Evolutionary conservation across 1,284 basidiomycete genomes (phyloP), one percentile per base, ranked within the genome.

Genomic region (Ustanciosporium gigantosporum): DNA sequence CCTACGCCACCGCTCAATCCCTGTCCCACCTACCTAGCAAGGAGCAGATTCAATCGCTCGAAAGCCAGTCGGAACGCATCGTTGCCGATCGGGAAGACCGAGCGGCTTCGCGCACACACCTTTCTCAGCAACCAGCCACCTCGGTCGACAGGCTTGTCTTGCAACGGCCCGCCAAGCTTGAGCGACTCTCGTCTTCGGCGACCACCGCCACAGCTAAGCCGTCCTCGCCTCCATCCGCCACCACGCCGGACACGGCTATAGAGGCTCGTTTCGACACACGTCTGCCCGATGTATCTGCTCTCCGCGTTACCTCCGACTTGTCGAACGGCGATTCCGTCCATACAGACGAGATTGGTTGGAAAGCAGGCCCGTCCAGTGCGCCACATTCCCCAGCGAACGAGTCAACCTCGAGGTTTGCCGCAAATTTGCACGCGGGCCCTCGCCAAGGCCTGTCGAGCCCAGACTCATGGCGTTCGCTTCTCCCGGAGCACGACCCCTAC

Each of bases 401-500:
- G n/a, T n/a, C n/a, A n/a, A n/a, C n/a, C n/a, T n/a, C n/a, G n/a
- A n/a, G n/a, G n/a, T n/a, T n/a, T n/a, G n/a, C n/a, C n/a, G n/a
- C n/a, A n/a, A n/a, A n/a, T n/a, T n/a, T n/a, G n/a, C n/a, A n/a
- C n/a, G n/a, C n/a, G n/a, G n/a, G n/a, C n/a, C n/a, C 9, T 29
- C 27, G 27, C 27, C 27, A n/a, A 11, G 27, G 27, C 32, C 44
- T 64, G 43, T 57, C 59, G 7, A 67, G 64, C 25, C 69, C 67
- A 2, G 69, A 71, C 40, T 57, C 64, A 19, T 71, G 69, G 69
- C 51, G 69, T 16, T 53, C 58, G 19, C 44, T 71, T 4, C 56
- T 71, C 2, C 67, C 67, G 1, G 53, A 60, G 39, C 50, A 71
- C 41, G 69, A 71, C 35, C 69, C 66, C 1, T 71, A 53, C 51